Conservation (phyloP, 2,329 filamentous ascomycete genomes). For the Eutypella sp. region DNA sequence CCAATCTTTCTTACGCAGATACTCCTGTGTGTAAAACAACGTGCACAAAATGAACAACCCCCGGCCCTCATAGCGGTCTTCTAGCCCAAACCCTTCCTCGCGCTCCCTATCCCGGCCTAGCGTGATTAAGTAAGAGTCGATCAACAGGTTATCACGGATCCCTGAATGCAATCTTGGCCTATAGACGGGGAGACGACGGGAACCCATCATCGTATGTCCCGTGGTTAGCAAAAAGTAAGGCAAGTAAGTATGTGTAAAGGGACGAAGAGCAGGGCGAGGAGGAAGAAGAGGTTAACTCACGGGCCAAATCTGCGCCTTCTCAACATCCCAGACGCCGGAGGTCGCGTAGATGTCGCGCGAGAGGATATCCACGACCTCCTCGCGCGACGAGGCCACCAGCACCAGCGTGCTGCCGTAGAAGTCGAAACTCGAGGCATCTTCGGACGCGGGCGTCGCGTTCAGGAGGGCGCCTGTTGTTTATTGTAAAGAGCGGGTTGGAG, state of each 20-base stretch:
- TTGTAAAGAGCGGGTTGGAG: conserved; percentile 20
- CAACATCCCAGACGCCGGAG: conserved; percentile 74
- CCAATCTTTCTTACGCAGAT: no score
- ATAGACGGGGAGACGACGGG: neutral
- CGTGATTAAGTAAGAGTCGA: no score
- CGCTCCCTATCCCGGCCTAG: no score
- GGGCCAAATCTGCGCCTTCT: conserved; percentile 53
- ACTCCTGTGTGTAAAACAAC: no score
- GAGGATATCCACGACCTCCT: conserved; percentile 63
- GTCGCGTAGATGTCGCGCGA: conserved; percentile 68
- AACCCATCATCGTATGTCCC: no score
- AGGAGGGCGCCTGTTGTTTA: conserved; percentile 55
- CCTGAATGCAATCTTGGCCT: conserved; percentile 40
- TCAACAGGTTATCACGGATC: no score
- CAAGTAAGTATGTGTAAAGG: neutral
- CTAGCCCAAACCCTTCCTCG: no score
- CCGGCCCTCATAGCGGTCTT: no score
- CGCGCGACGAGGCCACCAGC: conserved; percentile 58
- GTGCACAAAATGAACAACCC: no score
- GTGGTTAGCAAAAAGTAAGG: neutral
- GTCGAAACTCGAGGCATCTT: conserved; percentile 42
- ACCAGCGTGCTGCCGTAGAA: conserved; percentile 74
- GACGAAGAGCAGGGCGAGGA: neutral
- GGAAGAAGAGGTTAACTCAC: conserved; percentile 23
- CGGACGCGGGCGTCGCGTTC: conserved; percentile 59